phyloP scores from a whole-genome alignment of 2,329 filamentous ascomycete species.

The Fusarium euwallaceae region DNA sequence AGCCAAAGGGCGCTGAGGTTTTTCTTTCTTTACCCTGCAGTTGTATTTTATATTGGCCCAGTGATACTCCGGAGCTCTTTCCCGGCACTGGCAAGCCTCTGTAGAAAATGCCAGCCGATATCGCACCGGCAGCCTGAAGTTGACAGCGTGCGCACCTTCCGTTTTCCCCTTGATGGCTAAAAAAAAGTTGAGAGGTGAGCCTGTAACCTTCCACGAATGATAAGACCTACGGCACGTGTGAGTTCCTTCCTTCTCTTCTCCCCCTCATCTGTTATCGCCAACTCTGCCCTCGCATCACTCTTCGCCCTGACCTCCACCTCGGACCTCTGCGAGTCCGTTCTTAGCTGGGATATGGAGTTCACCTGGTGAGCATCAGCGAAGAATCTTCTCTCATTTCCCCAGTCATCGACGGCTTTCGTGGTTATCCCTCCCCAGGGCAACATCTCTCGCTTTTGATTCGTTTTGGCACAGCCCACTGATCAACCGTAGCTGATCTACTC shows the following conservation, averaged over 20 bases:
- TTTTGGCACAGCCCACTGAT: neutral
- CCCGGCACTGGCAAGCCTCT: neutral
- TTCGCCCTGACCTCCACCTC: neutral
- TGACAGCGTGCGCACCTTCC: neutral
- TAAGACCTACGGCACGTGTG: neutral
- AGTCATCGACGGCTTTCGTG: neutral
- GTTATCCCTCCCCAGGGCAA: neutral
- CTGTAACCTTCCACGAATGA: neutral
- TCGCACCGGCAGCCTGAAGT: neutral
- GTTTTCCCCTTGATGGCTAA: neutral
- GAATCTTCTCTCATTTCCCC: neutral
- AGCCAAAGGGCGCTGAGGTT: neutral
- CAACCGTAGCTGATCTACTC: neutral
- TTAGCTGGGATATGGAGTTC: constrained; percentile 12
- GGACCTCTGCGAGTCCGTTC: constrained; percentile 10
- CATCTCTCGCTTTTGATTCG: constrained; percentile 9
- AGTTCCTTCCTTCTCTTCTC: neutral
- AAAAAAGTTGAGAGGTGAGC: neutral
- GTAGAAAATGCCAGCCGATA: neutral
- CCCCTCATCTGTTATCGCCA: neutral
- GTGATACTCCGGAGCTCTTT: neutral
- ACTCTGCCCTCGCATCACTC: neutral
- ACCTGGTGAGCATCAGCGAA: constrained; percentile 4
- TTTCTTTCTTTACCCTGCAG: neutral
- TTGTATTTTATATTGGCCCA: neutral